Base-by-base conservation (phyloP, 345 rosid genomes). In the Bruguiera sexangula region DNA sequence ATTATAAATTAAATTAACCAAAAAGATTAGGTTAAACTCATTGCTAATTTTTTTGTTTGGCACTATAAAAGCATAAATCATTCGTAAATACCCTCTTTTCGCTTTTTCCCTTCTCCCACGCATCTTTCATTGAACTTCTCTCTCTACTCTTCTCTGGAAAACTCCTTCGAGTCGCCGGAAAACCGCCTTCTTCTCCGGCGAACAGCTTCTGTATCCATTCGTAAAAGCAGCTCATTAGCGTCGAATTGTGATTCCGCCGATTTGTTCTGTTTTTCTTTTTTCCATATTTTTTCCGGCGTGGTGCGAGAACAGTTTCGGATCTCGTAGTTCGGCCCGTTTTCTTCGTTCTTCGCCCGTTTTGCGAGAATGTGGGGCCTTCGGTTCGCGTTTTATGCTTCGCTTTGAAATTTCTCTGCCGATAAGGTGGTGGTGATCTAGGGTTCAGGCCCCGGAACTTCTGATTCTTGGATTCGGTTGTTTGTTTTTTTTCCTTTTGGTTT, bases 391-490 rank as follows among this genome's bases (percentile, higher is more conserved):
- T 72, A 65, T 78, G 78, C 69, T 69, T 64, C 68, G 60, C 60
- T 67, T 76, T 78, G 85, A 78, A 29, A 70, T 77, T 62, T 53
- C 2, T n/a, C 27, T 26, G 30, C 32, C 81, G 56, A 27, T 63
- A 32, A 82, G 81, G 84, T 83, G 86, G 85, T 85, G 90, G 85
- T 85, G 90, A 87, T 86, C 87, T 92, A 90, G 94, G 90, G 89
- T 84, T 88, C 80, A 79, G 75, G 75, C 50, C 54, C 76, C 60
- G 63, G 59, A 71, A 72, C 66, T 74, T 70, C 72, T 21, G 69
- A 58, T 37, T 55, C 39, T 20, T 60, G 62, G 60, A 10, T 27
- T 68, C 32, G 24, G 19, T 62, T 62, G 50, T 68, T 68, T 6
- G 6, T 34, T 34, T 34, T 6, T 34, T 34, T 34, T 34, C 1